Evolutionary conservation across 2,329 filamentous ascomycete species (phyloP).

Genomic region (Fusarium sp.): DNA sequence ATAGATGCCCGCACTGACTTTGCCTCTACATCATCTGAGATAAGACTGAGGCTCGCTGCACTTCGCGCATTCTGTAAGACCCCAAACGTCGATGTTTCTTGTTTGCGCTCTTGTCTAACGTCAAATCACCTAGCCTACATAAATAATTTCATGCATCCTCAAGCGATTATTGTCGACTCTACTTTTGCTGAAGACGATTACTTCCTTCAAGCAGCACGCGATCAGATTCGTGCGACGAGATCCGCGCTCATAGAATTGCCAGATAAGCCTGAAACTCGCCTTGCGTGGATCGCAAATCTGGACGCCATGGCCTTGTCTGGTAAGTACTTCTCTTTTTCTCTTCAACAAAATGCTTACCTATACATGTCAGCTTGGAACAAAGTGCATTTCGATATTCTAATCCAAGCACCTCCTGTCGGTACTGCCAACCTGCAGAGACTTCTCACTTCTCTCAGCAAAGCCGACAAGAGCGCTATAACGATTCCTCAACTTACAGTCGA

Average conservation of each 20-base stretch:
- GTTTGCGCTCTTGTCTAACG: conserved; percentile 16
- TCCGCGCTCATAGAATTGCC: conserved; percentile 82
- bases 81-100: conserved; percentile 4
- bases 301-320: conserved; percentile 77
- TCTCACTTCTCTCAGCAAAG: conserved; percentile 77
- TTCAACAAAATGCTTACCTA: conserved; percentile 30
- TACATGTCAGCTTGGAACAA: conserved; percentile 75
- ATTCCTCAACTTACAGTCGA: conserved; percentile 86
- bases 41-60: conserved; percentile 73
- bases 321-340: conserved; percentile 50
- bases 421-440: conserved; percentile 81
- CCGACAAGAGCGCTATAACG: conserved; percentile 78
- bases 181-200: conserved; percentile 73
- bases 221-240: conserved; percentile 62
- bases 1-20: conserved; percentile 82
- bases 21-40: conserved; percentile 74
- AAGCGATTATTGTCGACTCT: conserved; percentile 79
- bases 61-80: conserved; percentile 70
- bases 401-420: conserved; percentile 77
- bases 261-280: conserved; percentile 66
- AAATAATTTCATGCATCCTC: conserved; percentile 78
- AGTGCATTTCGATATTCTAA: conserved; percentile 81
- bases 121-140: conserved; percentile 66
- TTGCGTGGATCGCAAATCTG: conserved; percentile 82
- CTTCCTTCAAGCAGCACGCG: conserved; percentile 70